Base-by-base conservation (phyloP, 2,329 filamentous ascomycete genomes). In the Didymella arachidicola region DNA sequence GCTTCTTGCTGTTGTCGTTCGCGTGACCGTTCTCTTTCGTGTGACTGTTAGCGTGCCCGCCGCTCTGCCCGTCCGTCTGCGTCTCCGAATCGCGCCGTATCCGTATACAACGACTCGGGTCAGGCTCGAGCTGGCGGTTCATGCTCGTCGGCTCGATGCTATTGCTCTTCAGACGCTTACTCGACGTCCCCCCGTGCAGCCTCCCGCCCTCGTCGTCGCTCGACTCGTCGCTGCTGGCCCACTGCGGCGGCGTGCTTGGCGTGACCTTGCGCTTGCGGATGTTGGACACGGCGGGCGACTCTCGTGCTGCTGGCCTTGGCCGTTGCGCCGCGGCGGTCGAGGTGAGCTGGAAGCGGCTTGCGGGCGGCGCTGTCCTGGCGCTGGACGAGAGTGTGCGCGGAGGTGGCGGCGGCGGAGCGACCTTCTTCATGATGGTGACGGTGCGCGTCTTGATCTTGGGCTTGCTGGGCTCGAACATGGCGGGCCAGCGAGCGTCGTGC, bases 101-200 rank as follows among this genome's bases (percentile, higher is more conserved):
- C 8, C 74, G 67, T 57, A 78, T 72, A 57, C 73, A 65, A 45
- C 76, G 57, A 50, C 66, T 68, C 56, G 66, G 47, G 57, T 78
- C 75, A 12, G 75, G 76, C 63, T 77, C 73, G 30, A 77, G 68
- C 39, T 69, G 67, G 59, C 75, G 70, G 47, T 76, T 74, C 57
- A 76, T 62, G n/a, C 68, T 65, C 59, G 66, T 61, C 3, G 75
- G 76, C 64, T 78, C 76, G 1, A 70, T 72, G 48, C 73, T 76
- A 32, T 61, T 73, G 63, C 74, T 77, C 52, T 70, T 75, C 53
- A 74, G 74, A 58, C 72, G 62, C 38, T 73, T 70, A 64, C 74
- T 75, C 60, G 63, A 54, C 39, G 74, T 53, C 54, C 66, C 67
- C 25, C 66, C 64, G 16, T 63, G 67, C 52, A 68, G 51, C 22